Percentiles rank a stretch among this genome's conserved stretches.
These are phyloP conservation scores for Dioscorea zingiberensis DNA, from an alignment of 106 monocot species.

Conservation along the genomic window DNA sequence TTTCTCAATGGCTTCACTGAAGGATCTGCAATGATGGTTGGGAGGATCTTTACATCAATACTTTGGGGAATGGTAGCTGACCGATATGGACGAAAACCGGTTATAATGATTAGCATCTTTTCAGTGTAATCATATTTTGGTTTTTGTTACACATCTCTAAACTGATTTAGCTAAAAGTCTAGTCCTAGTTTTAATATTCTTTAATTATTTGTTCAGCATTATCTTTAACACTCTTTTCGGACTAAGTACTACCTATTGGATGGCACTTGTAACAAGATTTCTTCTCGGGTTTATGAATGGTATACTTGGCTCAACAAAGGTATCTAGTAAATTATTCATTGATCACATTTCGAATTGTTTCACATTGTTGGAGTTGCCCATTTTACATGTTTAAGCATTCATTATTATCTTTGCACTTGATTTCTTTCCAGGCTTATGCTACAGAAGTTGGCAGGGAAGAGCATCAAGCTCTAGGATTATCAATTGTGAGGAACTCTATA, in stretches of 20 bases:
- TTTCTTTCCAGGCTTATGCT: constrained; percentile 58
- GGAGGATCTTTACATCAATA: constrained; percentile 42
- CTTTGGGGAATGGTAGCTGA: constrained; percentile 57
- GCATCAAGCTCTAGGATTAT: constrained; percentile 68
- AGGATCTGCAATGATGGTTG: constrained; percentile 55
- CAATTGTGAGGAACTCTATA: constrained; percentile 41
- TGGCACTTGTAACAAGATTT: constrained; percentile 63
- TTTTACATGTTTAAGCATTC: not conserved
- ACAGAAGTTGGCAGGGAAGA: constrained; percentile 59
- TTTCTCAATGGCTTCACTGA: constrained; percentile 1
- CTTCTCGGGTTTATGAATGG: constrained; percentile 68
- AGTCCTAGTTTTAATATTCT: too few species aligned
- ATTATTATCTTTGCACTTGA: not conserved
- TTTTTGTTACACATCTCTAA: too few species aligned
- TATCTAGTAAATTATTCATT: constrained; percentile 8
- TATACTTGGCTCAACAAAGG: constrained; percentile 71
- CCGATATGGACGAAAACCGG: constrained; percentile 48
- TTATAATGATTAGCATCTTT: constrained; percentile 32
- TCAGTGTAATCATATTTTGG: constrained; percentile 23
- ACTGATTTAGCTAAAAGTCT: too few species aligned
- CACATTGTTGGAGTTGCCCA: too few species aligned
- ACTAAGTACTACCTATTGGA: constrained; percentile 64
- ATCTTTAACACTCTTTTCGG: constrained; percentile 76
- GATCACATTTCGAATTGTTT: too few species aligned
- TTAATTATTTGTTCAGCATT: constrained; percentile 21